Percentiles rank a stretch among this genome's conserved stretches.
phyloP scores from a whole-genome alignment of 768 basidiomycete species.

The Boletus patriciae region DNA sequence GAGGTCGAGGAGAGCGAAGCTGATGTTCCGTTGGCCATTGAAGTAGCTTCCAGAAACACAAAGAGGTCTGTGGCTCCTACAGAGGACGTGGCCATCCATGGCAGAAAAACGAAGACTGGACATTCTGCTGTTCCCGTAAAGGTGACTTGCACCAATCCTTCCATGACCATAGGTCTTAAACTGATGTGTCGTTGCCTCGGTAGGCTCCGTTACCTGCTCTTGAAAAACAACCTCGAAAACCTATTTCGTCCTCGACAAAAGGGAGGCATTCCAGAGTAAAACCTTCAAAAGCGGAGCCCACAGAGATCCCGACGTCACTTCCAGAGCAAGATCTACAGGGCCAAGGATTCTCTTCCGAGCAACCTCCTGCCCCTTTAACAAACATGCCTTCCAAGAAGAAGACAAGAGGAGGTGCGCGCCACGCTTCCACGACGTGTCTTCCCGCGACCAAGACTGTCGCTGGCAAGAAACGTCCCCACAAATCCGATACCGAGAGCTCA shows the following conservation, averaged over 20 bases:
- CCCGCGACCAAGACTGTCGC: slow-evolving; percentile 7
- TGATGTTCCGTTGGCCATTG: slow-evolving; percentile 46
- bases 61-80: slow-evolving; percentile 3
- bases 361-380: slow-evolving; percentile 5
- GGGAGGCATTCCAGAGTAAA: slow-evolving; percentile 13
- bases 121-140: slow-evolving; percentile 9
- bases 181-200: neutral
- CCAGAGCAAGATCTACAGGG: slow-evolving; percentile 49
- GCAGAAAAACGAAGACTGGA: slow-evolving; percentile 5
- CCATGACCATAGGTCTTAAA: neutral
- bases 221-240: slow-evolving; percentile 12
- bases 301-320: slow-evolving; percentile 57
- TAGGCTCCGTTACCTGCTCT: slow-evolving; percentile 1
- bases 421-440: slow-evolving; percentile 1
- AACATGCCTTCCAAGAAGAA: slow-evolving; percentile 10
- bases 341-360: slow-evolving; percentile 8
- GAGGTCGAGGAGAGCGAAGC: slow-evolving; percentile 34
- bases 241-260: slow-evolving; percentile 6
- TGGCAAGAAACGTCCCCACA: slow-evolving; percentile 22
- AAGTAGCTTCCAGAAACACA: slow-evolving; percentile 21
- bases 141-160: slow-evolving; percentile 13
- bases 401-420: neutral
- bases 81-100: slow-evolving; percentile 1
- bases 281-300: slow-evolving; percentile 27
- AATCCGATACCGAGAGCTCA: slow-evolving; percentile 29